phyloP scores from a whole-genome alignment of 2,329 filamentous ascomycete species.

The Coniella lustricola region DNA sequence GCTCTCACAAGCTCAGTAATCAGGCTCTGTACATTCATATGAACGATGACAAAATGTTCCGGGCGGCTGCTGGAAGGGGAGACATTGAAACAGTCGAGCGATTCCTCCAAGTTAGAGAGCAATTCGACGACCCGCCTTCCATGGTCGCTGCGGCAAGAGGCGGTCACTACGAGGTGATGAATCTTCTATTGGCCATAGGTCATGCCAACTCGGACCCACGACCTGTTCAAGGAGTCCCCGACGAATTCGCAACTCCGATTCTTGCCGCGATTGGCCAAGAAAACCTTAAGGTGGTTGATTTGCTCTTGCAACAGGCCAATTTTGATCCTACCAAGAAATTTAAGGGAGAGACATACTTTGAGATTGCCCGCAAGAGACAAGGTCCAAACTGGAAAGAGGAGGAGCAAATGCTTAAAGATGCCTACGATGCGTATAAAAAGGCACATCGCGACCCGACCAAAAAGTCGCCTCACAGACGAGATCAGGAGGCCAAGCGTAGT shows the following conservation, averaged over 20 bases:
- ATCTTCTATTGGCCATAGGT: conserved; percentile 65
- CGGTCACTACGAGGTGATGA: conserved; percentile 81
- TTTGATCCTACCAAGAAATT: conserved; percentile 80
- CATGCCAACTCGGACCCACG: conserved; percentile 61
- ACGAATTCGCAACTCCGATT: conserved; percentile 82
- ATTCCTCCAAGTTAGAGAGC: conserved; percentile 54
- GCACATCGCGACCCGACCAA: conserved; percentile 41
- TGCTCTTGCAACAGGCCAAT: conserved; percentile 66
- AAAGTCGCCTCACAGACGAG: conserved; percentile 42
- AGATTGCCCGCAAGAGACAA: conserved; percentile 74
- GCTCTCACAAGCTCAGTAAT: conserved; percentile 59
- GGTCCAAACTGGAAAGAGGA: conserved; percentile 91
- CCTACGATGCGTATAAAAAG: conserved; percentile 60
- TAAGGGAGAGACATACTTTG: conserved; percentile 74
- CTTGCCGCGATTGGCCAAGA: conserved; percentile 86
- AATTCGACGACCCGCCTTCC: conserved; percentile 69
- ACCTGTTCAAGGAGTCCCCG: conserved; percentile 47
- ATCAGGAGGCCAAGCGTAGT: conserved; percentile 34
- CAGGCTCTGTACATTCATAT: conserved; percentile 57
- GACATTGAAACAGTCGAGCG: conserved; percentile 56
- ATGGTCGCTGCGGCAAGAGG: conserved; percentile 88
- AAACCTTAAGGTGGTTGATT: conserved; percentile 75
- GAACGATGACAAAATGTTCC: conserved; percentile 50
- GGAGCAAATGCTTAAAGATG: conserved; percentile 68
- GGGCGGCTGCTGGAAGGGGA: conserved; percentile 52